Base-by-base conservation (phyloP, 116 monocot species). In the Posidonia oceanica region DNA sequence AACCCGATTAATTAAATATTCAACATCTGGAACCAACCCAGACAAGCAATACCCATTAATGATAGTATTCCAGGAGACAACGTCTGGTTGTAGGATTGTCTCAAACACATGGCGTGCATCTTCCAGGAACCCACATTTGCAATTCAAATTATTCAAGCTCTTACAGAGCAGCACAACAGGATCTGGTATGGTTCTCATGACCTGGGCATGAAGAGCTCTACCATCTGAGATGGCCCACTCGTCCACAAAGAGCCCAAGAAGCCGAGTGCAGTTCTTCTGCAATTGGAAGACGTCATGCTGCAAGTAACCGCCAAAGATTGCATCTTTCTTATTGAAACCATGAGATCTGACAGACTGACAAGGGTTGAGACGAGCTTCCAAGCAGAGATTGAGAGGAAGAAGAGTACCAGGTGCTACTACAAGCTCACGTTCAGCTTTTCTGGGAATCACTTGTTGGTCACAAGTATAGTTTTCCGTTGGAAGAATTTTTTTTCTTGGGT, bases 31-130 rank as follows among this genome's bases (percentile, higher is more conserved):
- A 11, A 10, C 4, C 13, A 23, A 52, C 12, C 69, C 75, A 54
- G 69, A 52, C 11, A 69, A 39, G 48, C 52, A 15, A 42, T 74
- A 71, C 14, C 65, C 74, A 7, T 70, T 69, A 57, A 79, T 40
- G 18, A 79, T 70, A 36, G 59, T 5, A 14, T 69, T 71, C 74
- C 74, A 79, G 17, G 79, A 79, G 36, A 77, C 79, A 13, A 69
- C 20, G 14, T 66, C 81, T 59, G 69, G 54, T 2, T 61, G 38
- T 12, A 75, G 75, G 76, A 87, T 79, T 77, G 16, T 52, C 21
- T 87, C 79, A 69, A 87, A 84, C 81, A 87, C 21, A 13, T 68
- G 54, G 18, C 36, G 83, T 4, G 83, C 87, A 4, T 70, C 55
- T 21, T 61, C 59, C 39, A 83, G 14, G 22, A 62, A 57, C 58